phyloP scores from a whole-genome alignment of 169 alveolate species.

The Eimeria tenella region DNA sequence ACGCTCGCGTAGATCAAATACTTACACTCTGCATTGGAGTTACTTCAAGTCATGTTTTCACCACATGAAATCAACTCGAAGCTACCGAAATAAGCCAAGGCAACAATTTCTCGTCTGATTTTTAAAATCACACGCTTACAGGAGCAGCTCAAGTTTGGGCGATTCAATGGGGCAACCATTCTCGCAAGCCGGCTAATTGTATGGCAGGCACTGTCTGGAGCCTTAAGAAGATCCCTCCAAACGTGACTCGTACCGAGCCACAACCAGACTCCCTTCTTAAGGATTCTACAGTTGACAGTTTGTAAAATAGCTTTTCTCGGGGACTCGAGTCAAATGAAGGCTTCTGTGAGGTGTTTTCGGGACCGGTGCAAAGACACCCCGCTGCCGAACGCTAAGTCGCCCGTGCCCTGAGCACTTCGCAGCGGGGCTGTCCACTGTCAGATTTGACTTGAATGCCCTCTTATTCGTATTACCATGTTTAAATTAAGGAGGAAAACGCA shows the following conservation, averaged over 20 bases:
- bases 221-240: too few relatives aligned
- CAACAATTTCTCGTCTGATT: too few relatives aligned
- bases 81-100: too few relatives aligned
- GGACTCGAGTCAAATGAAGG: not conserved
- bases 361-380: slow-evolving; percentile 37
- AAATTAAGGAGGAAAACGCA: not conserved
- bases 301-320: not conserved
- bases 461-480: not conserved
- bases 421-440: not conserved
- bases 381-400: slow-evolving; percentile 18
- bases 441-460: not conserved
- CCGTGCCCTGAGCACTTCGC: not conserved
- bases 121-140: too few relatives aligned
- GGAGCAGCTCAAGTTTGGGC: too few relatives aligned
- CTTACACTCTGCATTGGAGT: too few relatives aligned
- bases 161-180: too few relatives aligned
- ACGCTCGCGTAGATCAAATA: too few relatives aligned
- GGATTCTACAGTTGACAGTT: not conserved
- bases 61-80: too few relatives aligned
- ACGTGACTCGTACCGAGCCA: not conserved
- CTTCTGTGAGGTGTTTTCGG: not conserved
- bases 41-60: too few relatives aligned
- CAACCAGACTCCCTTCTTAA: not conserved
- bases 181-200: too few relatives aligned
- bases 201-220: too few relatives aligned